A percentile compares a stretch with the other conserved stretches of the same genome.
Conservation (phyloP, 2,329 filamentous ascomycete species). For the Fusarium sp. region DNA sequence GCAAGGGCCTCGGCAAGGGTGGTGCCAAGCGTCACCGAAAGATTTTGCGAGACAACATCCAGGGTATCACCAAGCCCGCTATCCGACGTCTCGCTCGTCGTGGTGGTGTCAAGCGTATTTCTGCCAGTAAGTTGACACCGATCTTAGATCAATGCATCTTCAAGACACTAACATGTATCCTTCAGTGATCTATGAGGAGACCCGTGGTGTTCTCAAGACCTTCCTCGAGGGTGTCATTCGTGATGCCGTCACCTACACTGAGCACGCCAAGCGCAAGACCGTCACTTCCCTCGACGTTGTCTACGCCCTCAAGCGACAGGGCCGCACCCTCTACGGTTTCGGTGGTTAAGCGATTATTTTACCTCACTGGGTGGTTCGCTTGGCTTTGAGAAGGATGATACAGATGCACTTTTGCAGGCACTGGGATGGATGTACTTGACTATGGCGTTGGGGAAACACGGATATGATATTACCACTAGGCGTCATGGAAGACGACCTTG, state of each 20-base stretch:
- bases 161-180: constrained; percentile 27
- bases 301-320: constrained; percentile 78
- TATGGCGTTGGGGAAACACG: constrained; percentile 53
- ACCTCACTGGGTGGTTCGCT: constrained; percentile 23
- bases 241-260: constrained; percentile 83
- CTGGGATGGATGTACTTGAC: constrained; percentile 48
- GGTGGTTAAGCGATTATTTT: constrained; percentile 75
- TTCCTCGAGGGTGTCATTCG: constrained; percentile 84
- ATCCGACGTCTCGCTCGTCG: constrained; percentile 98
- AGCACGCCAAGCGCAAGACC: constrained; percentile 87
- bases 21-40: constrained; percentile 99
- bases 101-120: constrained; percentile 99
- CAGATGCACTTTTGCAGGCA: constrained; percentile 31
- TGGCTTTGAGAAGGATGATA: constrained; percentile 38
- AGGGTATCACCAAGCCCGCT: constrained; percentile 98
- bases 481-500: constrained; percentile 56
- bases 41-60: constrained; percentile 99
- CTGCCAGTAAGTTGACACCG: constrained; percentile 78
- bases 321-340: constrained; percentile 88
- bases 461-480: constrained; percentile 53
- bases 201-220: constrained; percentile 82
- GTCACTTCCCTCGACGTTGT: constrained; percentile 80
- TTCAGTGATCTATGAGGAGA: constrained; percentile 83
- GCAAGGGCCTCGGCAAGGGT: constrained; percentile 98
- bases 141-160: rapidly evolving